Base-by-base conservation (phyloP, 2,329 filamentous ascomycete species). In the Cyphellophora europaea region DNA sequence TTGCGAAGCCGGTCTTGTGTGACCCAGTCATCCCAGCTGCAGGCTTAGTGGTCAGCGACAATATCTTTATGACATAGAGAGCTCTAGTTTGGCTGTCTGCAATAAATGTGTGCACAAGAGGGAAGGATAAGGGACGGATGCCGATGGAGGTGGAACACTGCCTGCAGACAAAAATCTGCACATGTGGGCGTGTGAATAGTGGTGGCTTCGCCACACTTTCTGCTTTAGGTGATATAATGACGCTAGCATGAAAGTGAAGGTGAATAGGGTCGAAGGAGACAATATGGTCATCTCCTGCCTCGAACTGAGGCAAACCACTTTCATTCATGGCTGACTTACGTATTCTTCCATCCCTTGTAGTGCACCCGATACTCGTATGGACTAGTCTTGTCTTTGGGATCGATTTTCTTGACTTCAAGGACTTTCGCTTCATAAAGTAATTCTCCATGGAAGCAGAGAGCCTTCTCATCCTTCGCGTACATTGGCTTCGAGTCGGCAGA, bases 291-390 rank as follows among this genome's bases (percentile, higher is more conserved):
- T n/a, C n/a, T n/a, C n/a, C n/a, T n/a, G n/a, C n/a, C n/a, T n/a
- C n/a, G n/a, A n/a, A n/a, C n/a, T n/a, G n/a, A n/a, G n/a, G n/a
- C n/a, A n/a, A n/a, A n/a, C n/a, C n/a, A n/a, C n/a, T n/a, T n/a
- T n/a, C n/a, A 15, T 10, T 32, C 13, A 13, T 14, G 17, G 30
- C 30, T 39, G 40, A 78, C 78, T 64, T 66, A 83, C 72, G 87
- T 95, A 59, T 89, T 88, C 70, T 98, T 98, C 91, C 91, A 98
- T 53, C 91, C 91, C 63, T 96, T 96, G 68, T 98, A 98, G 63
- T 98, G 91, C 36, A 98, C 83, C 54, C 84, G 83, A 66, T 93
- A 98, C 57, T 86, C 77, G 55, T 77, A 87, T 19, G 81, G 77
- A 42, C 79, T 80, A 57, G 77, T 79, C 60, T 82, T 79, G 53